Base-by-base conservation (phyloP, 2,329 filamentous ascomycete genomes). In the Apiospora marii region DNA sequence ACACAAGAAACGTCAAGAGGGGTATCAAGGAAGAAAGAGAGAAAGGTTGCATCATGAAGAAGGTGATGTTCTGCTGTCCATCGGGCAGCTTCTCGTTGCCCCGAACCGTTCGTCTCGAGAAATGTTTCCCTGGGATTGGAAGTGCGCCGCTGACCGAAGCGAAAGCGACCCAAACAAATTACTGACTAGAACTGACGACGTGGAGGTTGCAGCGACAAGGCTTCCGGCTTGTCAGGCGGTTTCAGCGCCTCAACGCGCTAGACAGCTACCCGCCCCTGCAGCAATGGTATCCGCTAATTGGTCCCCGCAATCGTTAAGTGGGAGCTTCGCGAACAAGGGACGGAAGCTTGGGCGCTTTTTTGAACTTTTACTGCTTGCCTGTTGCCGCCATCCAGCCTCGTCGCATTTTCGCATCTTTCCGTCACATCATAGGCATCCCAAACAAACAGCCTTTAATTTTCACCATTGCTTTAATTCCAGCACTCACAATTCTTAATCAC, bases 1-100 rank as follows among this genome's bases (percentile, higher is more conserved):
- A 67, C 70, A 75, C 74, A 75, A 79, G 68, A 75, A 75, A 67
- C 81, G 77, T 68, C 85, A 76, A 69, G 76, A 78, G 70, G 76
- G 53, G 76, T 76, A 77, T 77, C n/a, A 74, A 78, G 74, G 74
- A 81, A 75, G 71, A 82, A 78, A 77, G 84, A 78, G 80, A 80
- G 46, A 80, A 82, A 72, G 75, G 10, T 78, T 75, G 81, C 82
- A 78, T 77, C 83, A 64, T 64, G 58, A 64, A 13, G 34, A 51
- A 51, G 64, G 78, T 77, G 73, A 73, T 67, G 71, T 74, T 75
- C 70, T 74, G 76, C 73, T 67, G 77, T 78, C 80, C 79, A 80
- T 80, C 49, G 73, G 79, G 78, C 76, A 72, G 67, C 41, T 44
- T 44, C 44, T 48, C 16, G 41, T 46, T 48, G 37, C 44, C 41